Evolutionary conservation across 805 yeast genomes (phyloP).

Genomic region (Metschnikowia arizonensis): DNA sequence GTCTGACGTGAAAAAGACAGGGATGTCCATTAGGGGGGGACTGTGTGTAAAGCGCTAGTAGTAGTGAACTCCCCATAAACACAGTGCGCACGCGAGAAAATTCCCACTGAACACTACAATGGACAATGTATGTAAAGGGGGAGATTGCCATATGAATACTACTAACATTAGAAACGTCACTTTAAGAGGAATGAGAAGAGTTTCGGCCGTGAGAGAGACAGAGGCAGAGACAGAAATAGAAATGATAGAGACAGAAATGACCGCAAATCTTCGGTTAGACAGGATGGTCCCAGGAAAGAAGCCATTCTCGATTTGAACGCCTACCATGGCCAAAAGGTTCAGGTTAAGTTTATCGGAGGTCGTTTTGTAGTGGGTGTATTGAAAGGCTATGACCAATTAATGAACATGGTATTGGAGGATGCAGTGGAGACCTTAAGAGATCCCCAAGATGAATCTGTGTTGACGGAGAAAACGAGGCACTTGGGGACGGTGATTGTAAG

Average conservation of each 20-base stretch:
- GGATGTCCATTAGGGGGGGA: slow-evolving; percentile 40
- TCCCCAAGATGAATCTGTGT: slow-evolving; percentile 55
- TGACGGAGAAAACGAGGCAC: slow-evolving; percentile 56
- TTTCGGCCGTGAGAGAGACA: neutral
- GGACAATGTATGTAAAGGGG: slow-evolving; percentile 18
- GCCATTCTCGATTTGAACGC: slow-evolving; percentile 79
- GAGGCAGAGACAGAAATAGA: neutral
- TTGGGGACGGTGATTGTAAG: slow-evolving; percentile 71
- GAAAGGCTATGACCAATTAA: slow-evolving; percentile 78
- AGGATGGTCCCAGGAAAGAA: slow-evolving; percentile 82
- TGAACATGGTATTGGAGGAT: slow-evolving; percentile 74
- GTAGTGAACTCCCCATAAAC: neutral
- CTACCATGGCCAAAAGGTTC: slow-evolving; percentile 66
- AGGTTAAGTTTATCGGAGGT: slow-evolving; percentile 82
- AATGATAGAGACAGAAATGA: slow-evolving; percentile 4
- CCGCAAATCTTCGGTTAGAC: slow-evolving; percentile 11
- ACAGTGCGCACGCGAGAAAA: slow-evolving; percentile 3
- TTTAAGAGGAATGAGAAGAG: slow-evolving; percentile 10
- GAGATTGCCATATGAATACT: neutral
- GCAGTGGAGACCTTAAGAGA: slow-evolving; percentile 66
- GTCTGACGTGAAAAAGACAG: slow-evolving; percentile 57
- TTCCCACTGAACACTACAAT: slow-evolving; percentile 6
- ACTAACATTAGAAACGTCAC: slow-evolving; percentile 17
- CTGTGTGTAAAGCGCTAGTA: neutral
- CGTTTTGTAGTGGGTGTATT: slow-evolving; percentile 76